Conservation (phyloP, 306 rosid genomes). For the Castanospermum australe region DNA sequence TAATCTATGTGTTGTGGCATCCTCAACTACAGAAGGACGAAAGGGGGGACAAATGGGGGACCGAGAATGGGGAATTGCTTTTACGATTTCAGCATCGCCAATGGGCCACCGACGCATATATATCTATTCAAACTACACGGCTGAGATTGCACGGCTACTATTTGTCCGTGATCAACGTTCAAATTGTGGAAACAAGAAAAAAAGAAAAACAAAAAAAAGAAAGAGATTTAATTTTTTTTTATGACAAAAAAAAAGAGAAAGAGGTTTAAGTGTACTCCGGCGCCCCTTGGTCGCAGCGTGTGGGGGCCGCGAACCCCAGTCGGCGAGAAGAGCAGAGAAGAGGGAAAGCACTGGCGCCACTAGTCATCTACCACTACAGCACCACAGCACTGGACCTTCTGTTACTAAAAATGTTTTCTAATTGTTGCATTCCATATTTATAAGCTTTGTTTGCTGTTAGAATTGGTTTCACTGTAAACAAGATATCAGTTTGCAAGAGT, state of each 20-base stretch:
- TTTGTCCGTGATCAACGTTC: constrained; percentile 67
- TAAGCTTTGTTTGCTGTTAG: too few species aligned
- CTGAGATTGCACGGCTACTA: background rate
- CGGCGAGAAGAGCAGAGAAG: constrained; percentile 32
- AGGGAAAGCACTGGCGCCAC: constrained; percentile 32
- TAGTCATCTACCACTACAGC: background rate
- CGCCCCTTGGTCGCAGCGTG: constrained; percentile 35
- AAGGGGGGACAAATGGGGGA: background rate
- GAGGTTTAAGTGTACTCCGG: too few species aligned
- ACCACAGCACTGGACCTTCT: background rate
- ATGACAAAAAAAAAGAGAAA: too few species aligned
- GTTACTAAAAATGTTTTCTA: background rate
- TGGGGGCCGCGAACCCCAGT: constrained; percentile 32
- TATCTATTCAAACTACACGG: too few species aligned
- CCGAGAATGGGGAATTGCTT: constrained; percentile 20
- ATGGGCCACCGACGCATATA: constrained; percentile 48
- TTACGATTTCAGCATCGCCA: constrained; percentile 18
- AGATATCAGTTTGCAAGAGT: too few species aligned
- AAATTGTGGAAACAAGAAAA: background rate
- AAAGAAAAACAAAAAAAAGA: background rate
- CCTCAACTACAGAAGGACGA: background rate
- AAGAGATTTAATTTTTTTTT: background rate
- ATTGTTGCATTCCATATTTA: too few species aligned
- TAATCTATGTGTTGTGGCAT: background rate
- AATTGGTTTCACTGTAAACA: too few species aligned